Evolutionary conservation across 108 stramenopile genomes (phyloP).

Genomic region (Cyclotella distinguenda): DNA sequence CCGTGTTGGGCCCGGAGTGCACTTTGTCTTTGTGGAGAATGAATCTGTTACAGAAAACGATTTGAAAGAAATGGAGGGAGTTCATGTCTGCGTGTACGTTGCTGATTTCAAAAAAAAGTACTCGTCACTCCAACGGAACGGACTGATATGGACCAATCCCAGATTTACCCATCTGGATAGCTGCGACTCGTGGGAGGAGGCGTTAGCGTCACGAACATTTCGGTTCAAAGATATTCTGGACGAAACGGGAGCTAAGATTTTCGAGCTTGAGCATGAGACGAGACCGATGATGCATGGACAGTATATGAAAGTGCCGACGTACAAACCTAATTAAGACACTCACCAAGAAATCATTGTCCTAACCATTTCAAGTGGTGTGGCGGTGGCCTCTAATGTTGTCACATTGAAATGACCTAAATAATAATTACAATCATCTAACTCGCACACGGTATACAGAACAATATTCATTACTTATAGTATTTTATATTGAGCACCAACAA

Average conservation of each 20-base stretch:
- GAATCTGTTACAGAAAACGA: background rate
- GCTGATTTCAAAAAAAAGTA: constrained; percentile 35
- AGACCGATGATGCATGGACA: constrained; percentile 45
- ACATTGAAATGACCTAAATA: too few species aligned
- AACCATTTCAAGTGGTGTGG: background rate
- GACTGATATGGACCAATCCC: constrained; percentile 54
- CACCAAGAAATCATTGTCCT: background rate
- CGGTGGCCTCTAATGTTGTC: too few species aligned
- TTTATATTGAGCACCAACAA: too few species aligned
- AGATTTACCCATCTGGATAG: constrained; percentile 55
- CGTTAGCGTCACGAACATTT: constrained; percentile 39
- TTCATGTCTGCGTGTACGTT: constrained; percentile 47
- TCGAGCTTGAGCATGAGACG: constrained; percentile 51
- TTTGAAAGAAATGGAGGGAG: constrained; percentile 39
- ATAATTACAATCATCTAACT: too few species aligned
- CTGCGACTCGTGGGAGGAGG: constrained; percentile 64
- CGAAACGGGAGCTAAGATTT: constrained; percentile 26
- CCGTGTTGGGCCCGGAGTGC: constrained; percentile 48
- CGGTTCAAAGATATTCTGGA: constrained; percentile 49
- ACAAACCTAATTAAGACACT: constrained; percentile 21
- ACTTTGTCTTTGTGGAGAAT: constrained; percentile 49
- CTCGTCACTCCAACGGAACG: constrained; percentile 7
- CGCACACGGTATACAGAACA: too few species aligned
- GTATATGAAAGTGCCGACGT: constrained; percentile 41
- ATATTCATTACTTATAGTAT: too few species aligned